Percentiles rank a stretch among this genome's conserved stretches.
phyloP scores from a whole-genome alignment of 192 early-diverging fungal genomes.

The Coemansia guatemalensis region DNA sequence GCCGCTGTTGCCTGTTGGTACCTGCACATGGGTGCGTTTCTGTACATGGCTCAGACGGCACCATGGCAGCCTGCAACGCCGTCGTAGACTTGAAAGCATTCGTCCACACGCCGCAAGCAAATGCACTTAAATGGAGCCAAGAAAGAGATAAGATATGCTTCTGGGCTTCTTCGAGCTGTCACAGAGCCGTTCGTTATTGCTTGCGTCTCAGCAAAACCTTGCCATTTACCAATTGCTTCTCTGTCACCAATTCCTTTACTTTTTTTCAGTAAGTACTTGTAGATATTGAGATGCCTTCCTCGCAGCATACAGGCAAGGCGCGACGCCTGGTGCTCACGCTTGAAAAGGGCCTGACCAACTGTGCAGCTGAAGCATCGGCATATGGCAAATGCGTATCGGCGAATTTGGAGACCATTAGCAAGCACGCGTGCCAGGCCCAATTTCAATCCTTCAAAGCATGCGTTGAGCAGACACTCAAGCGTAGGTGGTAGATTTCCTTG shows the following conservation, averaged over 20 bases:
- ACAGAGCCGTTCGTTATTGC: too few species aligned
- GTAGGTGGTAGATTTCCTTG: slow-evolving; percentile 27
- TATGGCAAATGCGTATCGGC: slow-evolving; percentile 59
- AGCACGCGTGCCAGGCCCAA: slow-evolving; percentile 59
- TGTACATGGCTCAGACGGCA: neutral
- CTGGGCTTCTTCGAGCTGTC: neutral
- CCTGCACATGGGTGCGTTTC: neutral
- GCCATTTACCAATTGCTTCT: neutral
- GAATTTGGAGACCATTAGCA: slow-evolving; percentile 54
- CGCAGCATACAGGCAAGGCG: slow-evolving; percentile 33
- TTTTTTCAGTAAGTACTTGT: neutral
- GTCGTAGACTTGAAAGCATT: neutral
- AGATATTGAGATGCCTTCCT: slow-evolving; percentile 16
- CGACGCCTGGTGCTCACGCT: slow-evolving; percentile 48
- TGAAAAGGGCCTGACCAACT: slow-evolving; percentile 44
- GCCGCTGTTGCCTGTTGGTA: neutral
- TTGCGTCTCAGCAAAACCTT: too few species aligned
- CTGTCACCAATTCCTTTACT: neutral
- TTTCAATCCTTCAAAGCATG: slow-evolving; percentile 61
- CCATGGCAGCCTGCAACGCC: neutral
- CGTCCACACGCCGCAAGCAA: neutral
- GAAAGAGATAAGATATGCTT: neutral
- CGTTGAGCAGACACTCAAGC: slow-evolving; percentile 55
- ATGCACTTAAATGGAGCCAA: neutral
- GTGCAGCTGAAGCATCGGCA: slow-evolving; percentile 46